These are phyloP conservation scores for Dactylonectria estremocensis DNA, from an alignment of 2,329 filamentous ascomycete species.

Conservation along the genomic window DNA sequence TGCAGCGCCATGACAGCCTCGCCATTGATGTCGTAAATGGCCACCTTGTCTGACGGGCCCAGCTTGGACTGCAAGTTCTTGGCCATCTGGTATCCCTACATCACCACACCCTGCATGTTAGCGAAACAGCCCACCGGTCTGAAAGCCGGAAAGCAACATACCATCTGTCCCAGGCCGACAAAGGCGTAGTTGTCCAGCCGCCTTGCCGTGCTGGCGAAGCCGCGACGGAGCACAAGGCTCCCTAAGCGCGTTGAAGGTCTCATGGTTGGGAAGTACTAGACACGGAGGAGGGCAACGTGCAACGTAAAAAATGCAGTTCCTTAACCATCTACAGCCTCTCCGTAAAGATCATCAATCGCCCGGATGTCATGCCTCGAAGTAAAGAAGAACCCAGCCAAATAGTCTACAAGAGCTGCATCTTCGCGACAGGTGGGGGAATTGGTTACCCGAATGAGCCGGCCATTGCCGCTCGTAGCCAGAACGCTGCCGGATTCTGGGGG, in stretches of 20 bases:
- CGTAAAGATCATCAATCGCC: neutral
- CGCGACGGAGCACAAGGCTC: conserved; percentile 58
- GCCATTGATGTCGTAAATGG: conserved; percentile 71
- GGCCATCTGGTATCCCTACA: conserved; percentile 74
- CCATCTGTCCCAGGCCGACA: conserved; percentile 74
- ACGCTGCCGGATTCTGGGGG: conserved; percentile 35
- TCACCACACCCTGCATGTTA: conserved; percentile 28
- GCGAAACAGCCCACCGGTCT: conserved; percentile 1
- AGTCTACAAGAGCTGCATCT: conserved; percentile 8
- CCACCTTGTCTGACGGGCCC: conserved; percentile 64
- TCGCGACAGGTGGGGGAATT: conserved; percentile 36
- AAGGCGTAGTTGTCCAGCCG: conserved; percentile 71
- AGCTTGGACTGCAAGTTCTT: conserved; percentile 73
- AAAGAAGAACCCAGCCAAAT: neutral
- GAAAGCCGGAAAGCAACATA: conserved; percentile 52
- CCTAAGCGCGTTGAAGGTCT: conserved; percentile 45
- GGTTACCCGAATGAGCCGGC: conserved; percentile 52
- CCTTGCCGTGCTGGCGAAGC: conserved; percentile 65
- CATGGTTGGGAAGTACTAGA: conserved; percentile 31
- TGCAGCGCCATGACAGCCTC: conserved; percentile 63
- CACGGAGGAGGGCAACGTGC: neutral
- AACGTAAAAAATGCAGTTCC: neutral
- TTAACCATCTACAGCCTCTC: conserved; percentile 1
- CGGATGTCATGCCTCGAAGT: conserved; percentile 3
- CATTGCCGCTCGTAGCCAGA: conserved; percentile 56